phyloP scores from a whole-genome alignment of 345 rosid species.

The Syzygium aromaticum region DNA sequence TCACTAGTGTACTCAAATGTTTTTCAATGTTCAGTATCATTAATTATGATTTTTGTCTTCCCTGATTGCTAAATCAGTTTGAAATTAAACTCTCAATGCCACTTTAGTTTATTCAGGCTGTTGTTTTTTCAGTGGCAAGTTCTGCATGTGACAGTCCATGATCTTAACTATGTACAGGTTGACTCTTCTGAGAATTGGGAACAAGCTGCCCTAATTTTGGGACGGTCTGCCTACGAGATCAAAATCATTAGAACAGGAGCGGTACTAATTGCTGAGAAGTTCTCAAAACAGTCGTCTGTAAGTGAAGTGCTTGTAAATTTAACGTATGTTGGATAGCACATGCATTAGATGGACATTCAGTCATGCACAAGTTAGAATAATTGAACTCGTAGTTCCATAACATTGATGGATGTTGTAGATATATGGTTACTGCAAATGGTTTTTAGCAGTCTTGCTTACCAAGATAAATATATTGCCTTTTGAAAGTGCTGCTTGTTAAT shows the following conservation, averaged over 20 bases:
- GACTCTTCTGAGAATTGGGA: slow-evolving; percentile 77
- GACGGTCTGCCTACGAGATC: slow-evolving; percentile 55
- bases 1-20: not conserved
- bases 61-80: not conserved
- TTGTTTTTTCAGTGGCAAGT: not conserved
- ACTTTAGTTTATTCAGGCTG: not conserved
- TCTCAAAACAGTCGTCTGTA: slow-evolving; percentile 55
- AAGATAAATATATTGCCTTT: not conserved
- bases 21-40: not conserved
- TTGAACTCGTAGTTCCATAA: not conserved
- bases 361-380: not conserved
- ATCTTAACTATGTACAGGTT: slow-evolving; percentile 19
- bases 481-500: not conserved
- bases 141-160: not conserved
- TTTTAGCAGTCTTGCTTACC: not conserved
- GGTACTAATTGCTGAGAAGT: slow-evolving; percentile 45
- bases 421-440: not conserved
- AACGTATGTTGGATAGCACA: not conserved
- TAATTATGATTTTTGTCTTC: not conserved
- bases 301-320: slow-evolving; percentile 4
- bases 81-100: not conserved
- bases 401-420: not conserved
- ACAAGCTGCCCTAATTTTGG: slow-evolving; percentile 42
- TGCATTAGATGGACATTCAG: not conserved
- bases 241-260: slow-evolving; percentile 35